Evolutionary conservation across 495 filamentous ascomycete species (phyloP).

Genomic region (Platismatia glauca): DNA sequence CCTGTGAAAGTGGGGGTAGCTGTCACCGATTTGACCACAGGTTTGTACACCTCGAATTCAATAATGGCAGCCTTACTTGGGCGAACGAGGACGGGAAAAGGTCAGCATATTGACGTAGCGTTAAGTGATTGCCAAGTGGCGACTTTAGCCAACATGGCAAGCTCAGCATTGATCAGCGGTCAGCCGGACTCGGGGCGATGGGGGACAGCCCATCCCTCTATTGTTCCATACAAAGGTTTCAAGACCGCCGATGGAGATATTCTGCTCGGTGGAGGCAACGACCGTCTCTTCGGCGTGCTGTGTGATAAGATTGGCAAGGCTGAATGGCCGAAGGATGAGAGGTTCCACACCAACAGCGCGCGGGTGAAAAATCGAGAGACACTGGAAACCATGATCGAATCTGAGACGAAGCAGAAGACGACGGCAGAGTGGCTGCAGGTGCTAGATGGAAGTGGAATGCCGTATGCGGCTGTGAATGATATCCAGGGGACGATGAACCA

Average conservation of each 20-base stretch:
- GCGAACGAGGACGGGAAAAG: constrained; percentile 56
- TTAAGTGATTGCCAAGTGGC: constrained; percentile 93
- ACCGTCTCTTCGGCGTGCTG: constrained; percentile 78
- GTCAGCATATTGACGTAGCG: constrained; percentile 87
- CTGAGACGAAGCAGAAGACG: constrained; percentile 63
- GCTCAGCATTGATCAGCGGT: constrained; percentile 81
- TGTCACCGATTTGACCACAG: constrained; percentile 92
- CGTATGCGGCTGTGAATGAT: constrained; percentile 92
- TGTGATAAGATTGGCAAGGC: constrained; percentile 68
- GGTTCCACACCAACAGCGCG: constrained; percentile 70
- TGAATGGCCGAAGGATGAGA: constrained; percentile 68
- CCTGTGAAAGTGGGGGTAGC: constrained; percentile 97
- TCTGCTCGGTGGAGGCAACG: constrained; percentile 88
- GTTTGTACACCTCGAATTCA: constrained; percentile 91
- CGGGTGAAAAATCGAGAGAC: constrained; percentile 69
- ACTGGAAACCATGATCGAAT: constrained; percentile 70
- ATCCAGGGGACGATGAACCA: constrained; percentile 76
- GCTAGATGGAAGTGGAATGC: constrained; percentile 84
- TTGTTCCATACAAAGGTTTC: constrained; percentile 91
- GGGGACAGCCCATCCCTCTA: constrained; percentile 95
- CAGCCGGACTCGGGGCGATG: constrained; percentile 80
- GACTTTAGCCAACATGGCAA: constrained; percentile 85
- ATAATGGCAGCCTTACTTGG: constrained; percentile 89
- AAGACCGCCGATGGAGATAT: constrained; percentile 89
- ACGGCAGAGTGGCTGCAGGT: constrained; percentile 83